Base-by-base conservation (phyloP, 139 green algal species). In the Asterochloris erici region DNA sequence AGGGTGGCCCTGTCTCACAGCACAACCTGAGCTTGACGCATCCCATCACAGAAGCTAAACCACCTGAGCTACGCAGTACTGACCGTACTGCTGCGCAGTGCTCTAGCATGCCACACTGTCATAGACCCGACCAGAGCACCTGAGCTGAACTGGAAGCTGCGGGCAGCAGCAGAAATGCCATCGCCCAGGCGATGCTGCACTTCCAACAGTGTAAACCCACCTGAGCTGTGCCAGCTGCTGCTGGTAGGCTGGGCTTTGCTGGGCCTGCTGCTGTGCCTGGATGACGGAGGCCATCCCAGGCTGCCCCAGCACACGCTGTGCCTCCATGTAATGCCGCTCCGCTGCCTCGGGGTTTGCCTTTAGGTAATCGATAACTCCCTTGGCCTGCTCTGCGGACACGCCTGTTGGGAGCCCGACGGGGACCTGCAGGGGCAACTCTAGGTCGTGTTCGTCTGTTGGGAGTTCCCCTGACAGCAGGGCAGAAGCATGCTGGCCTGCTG, bases 261-360 rank as follows among this genome's bases (percentile, higher is more conserved):
- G 16, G 26, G 29, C 15, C 79, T 77, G 79, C 61, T 66, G 26
- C 11, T 77, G 79, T 14, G 29, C 64, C 14, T 77, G 28, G 10
- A 77, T 19, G 29, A 77, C 64, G 0, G 68, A 84, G 0, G 90
- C 89, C 82, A 93, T 89, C 23, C 80, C 86, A 2, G 87, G 90
- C 12, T 73, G 89, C 64, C 81, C 64, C 63, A 84, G 23, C 16
- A 86, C 68, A 17, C 69, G 69, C 15, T 85, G 77, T 26, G 83
- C 87, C 81, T 92, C 85, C 11, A 84, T 68, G 21, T 86, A 87
- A 4, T 88, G 84, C 28, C 87, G 82, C 87, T 92, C 89, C 13
- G 91, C 91, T 47, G 86, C 90, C 28, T 91, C 88, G 13, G 90
- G 91, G 63, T 93, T 95, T 12, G 82, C 28, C 73, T 91, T 87